Evolutionary conservation across 371 early-diverging fungal species (phyloP).

Genomic region (Haplosporangium sp.): DNA sequence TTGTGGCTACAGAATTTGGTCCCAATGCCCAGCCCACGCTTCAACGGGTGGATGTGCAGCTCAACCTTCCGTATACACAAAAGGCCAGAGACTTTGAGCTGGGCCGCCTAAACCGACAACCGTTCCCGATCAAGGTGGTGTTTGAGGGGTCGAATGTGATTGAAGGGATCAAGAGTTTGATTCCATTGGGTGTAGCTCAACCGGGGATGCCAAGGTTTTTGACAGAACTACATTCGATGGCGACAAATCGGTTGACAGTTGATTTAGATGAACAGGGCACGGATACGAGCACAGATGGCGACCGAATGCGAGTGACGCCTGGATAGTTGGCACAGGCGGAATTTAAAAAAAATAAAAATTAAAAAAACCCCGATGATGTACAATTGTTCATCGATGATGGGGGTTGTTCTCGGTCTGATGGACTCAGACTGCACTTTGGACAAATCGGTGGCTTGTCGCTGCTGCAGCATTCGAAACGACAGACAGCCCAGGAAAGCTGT

Average conservation of each 20-base stretch:
- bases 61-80: conserved; percentile 35
- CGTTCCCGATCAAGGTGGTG: conserved; percentile 49
- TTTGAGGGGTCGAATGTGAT: conserved; percentile 64
- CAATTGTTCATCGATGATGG: no score
- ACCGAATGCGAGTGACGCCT: conserved; percentile 4
- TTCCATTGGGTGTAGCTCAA: conserved; percentile 55
- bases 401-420: no score
- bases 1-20: conserved; percentile 44
- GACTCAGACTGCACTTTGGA: no score
- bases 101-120: conserved; percentile 21
- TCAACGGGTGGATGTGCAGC: conserved; percentile 43
- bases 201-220: conserved; percentile 61
- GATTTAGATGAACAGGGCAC: conserved; percentile 24
- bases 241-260: conserved; percentile 35
- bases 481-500: no score
- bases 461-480: no score
- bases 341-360: no score
- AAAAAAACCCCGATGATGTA: no score
- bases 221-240: conserved; percentile 53
- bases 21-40: conserved; percentile 53
- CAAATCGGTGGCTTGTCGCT: no score
- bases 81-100: conserved; percentile 20
- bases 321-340: neutral
- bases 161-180: conserved; percentile 59
- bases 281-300: neutral